Evolutionary conservation across 1,139 yeast species (phyloP), one percentile per base, ranked within the genome.

Genomic region (Lizanozyma gosingica): DNA sequence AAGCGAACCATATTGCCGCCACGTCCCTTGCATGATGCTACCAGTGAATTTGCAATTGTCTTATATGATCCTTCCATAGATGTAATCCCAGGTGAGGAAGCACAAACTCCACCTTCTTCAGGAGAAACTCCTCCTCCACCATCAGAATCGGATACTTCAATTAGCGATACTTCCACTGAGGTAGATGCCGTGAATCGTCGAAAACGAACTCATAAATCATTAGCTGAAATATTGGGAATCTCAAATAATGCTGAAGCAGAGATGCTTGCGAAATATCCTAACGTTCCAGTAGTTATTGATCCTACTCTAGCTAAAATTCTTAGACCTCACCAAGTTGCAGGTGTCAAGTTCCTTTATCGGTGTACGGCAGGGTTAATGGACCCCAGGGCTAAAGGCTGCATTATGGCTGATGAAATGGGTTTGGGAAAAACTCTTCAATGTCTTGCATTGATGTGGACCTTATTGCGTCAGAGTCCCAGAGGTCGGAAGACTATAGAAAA

Each of bases 371-470:
- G 99, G 0, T 63, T 90, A 36, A 73, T 87, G 18, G 95, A 88
- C 54, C 78, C 88, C 2, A 71, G 80, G 35, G 97, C 97, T 0
- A 80, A 83, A 55, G 99, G 99, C 1, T 92, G 98, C 57, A 94
- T 92, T 41, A 92, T 92, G 98, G 99, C 99, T 0, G 99, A 92
- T 65, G 99, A 88, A 63, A 92, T 92, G 98, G 98, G 98, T 2
- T 70, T 92, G 37, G 98, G 98, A 18, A 92, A 92, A 57, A 92
- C 99, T 0, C 68, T 92, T 36, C 99, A 92, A 59, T 94, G 98
- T 58, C 73, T 92, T 37, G 73, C 97, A 0, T 68, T 92, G 36
- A 75, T 92, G 86, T 92, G 98, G 98, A 92, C 98, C 0, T 60
- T 92, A 40, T 67, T 92, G 37, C 78, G 76, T 47, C 99, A 92